Base-by-base conservation (phyloP, 495 filamentous ascomycete genomes). In the Aeminium ludgeri region DNA sequence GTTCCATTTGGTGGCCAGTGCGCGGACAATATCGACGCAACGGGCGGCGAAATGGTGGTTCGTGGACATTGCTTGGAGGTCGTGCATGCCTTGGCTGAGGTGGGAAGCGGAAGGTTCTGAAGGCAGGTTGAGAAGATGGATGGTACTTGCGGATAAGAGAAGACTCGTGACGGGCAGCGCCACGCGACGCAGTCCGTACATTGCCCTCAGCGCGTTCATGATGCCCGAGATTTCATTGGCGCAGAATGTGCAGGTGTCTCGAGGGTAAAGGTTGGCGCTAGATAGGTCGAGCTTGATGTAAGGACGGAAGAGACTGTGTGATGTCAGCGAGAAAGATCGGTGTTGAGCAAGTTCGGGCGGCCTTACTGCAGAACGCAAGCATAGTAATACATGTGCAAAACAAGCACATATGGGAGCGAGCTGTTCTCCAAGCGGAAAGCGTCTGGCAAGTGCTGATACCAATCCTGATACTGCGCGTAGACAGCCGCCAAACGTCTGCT, bases 321-420 rank as follows among this genome's bases (percentile, higher is more conserved):
- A 28, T 18, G 32, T 34, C 16, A 38, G 17, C 25, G 11, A 15
- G 6, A 2, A 19, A 3, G 3, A 29, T 15, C 28, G 19, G 11
- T 7, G 6, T 36, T 13, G n/a, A 17, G 3, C n/a, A 13, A 33
- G 30, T 35, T 15, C 31, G 44, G 6, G 18, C 29, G 37, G 31
- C 65, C 76, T 66, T 57, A 79, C 76, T 79, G 63, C 34, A 67
- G 73, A 13, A 70, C 67, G 38, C 77, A 70, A 42, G 44, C 38
- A 38, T 51, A 29, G 33, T 51, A 51, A 19, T 51, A 51, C 48
- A 51, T 51, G 36, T 51, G 48, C 32, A 51, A 29, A 8, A 51
- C 36, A 12, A 51, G 25, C 34, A 51, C 48, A 37, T 51, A 44
- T n/a, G 48, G 44, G 8, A 51, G 34, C 6, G 48, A 38, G 8